Evolutionary conservation across 169 alveolate genomes (phyloP), one percentile per base, ranked within the genome.

Genomic region (Ichthyophthirius multifiliis): DNA sequence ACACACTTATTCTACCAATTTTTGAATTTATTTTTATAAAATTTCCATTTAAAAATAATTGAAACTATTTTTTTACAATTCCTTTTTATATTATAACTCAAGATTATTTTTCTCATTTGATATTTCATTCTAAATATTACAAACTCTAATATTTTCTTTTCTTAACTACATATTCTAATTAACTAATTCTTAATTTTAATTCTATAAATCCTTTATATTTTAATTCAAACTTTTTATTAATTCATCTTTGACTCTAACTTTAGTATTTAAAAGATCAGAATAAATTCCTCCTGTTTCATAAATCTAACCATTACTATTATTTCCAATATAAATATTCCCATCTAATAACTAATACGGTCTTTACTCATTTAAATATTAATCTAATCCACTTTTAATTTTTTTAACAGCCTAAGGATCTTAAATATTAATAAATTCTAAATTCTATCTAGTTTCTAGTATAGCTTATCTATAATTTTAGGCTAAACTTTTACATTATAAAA

Each of bases 1-100:
- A 12, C 77, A 67, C 2, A 67, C 77, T 67, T 67, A 4, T n/a
- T 67, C 43, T 18, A 67, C 77, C 30, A 67, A 67, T 35, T 35
- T 41, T 67, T 67, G 23, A 1, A 67, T 18, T 67, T 67, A 18
- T 20, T 67, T 67, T 12, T 67, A 34, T 12, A 67, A 39, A 39
- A 67, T 67, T 18, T 67, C 77, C 9, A 67, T 67, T 39, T 67
- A 5, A 37, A 67, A 67, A 5, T 35, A 47, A 37, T 35, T 35
- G 55, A 34, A 67, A 9, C 41, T 32, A 41, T 67, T 67, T 30
- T 67, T 41, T 2, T 41, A 34, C 1, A 34, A 32, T 67, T 67
- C 77, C 27, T 67, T 67, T 16, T 41, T 67, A 23, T 35, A 67
- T 67, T 67, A 37, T 16, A 67, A 32, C 10, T 67, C 45, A 4